Evolutionary conservation across 1,139 yeast genomes (phyloP).

Genomic region (Candida tunisiensis): DNA sequence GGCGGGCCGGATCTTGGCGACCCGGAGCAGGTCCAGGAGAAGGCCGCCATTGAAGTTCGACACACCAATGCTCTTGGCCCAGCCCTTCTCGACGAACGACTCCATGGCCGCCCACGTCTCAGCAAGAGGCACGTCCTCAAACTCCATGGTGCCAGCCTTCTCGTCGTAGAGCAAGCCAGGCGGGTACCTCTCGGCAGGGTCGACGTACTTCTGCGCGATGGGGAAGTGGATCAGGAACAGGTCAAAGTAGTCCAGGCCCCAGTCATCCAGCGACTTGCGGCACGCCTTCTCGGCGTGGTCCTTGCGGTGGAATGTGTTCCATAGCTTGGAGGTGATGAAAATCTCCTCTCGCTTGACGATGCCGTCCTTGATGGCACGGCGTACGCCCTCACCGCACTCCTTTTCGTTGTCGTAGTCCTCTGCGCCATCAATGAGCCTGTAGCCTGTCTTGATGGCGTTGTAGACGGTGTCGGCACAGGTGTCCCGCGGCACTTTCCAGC

Average conservation of each 20-base stretch:
- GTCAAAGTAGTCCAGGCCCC: constrained; percentile 44
- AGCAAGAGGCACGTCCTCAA: constrained; percentile 40
- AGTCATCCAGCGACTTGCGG: constrained; percentile 32
- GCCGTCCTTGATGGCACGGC: constrained; percentile 22
- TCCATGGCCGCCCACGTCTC: constrained; percentile 74
- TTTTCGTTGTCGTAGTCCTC: constrained; percentile 24
- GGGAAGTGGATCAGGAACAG: constrained; percentile 53
- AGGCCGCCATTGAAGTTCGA: constrained; percentile 47
- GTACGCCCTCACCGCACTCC: constrained; percentile 25
- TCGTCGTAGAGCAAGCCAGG: constrained; percentile 48
- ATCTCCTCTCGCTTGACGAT: constrained; percentile 23
- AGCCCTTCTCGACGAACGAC: constrained; percentile 40
- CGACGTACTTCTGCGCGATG: constrained; percentile 29
- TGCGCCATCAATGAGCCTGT: constrained; percentile 28
- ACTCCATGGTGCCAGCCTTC: constrained; percentile 28
- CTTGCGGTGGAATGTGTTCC: constrained; percentile 26
- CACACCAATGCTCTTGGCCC: constrained; percentile 39
- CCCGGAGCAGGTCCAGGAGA: too few species aligned
- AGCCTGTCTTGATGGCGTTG: constrained; percentile 27
- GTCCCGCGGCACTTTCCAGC: constrained; percentile 26
- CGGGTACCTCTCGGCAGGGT: constrained; percentile 54
- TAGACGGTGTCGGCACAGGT: constrained; percentile 27
- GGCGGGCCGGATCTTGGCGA: constrained; percentile 35
- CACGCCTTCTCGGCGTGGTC: constrained; percentile 30
- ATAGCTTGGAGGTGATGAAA: constrained; percentile 26